Evolutionary conservation across 2,329 filamentous ascomycete species (phyloP).

Genomic region (Talaromyces sp.): DNA sequence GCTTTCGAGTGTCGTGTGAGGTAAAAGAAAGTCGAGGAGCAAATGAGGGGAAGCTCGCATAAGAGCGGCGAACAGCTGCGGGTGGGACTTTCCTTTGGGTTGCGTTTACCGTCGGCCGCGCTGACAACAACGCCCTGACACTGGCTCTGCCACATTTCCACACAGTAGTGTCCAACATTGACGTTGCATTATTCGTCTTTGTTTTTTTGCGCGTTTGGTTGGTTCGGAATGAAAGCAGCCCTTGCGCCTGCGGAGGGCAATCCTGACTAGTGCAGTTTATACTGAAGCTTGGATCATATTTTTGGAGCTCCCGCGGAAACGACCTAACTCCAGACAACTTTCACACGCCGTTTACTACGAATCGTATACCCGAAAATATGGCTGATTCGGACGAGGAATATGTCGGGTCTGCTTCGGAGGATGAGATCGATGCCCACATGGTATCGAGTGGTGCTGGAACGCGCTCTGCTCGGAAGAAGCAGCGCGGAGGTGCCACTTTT

Average conservation of each 20-base stretch:
- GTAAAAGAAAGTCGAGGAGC: slow-evolving; percentile 18
- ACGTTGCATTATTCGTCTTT: neutral
- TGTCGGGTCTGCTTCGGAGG: slow-evolving; percentile 48
- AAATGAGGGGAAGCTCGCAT: slow-evolving; percentile 23
- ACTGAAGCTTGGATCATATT: slow-evolving; percentile 5
- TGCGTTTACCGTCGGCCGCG: slow-evolving; percentile 23
- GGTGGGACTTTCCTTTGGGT: slow-evolving; percentile 28
- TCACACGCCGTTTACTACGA: neutral
- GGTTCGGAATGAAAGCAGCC: neutral
- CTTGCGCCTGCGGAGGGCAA: slow-evolving; percentile 6
- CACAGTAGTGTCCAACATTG: slow-evolving; percentile 31
- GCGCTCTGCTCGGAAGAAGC: slow-evolving; percentile 38
- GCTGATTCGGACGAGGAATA: slow-evolving; percentile 53
- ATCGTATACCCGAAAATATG: slow-evolving; percentile 27
- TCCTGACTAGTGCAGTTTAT: neutral
- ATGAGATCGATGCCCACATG: slow-evolving; percentile 37
- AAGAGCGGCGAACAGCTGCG: slow-evolving; percentile 20
- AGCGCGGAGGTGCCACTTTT: slow-evolving; percentile 41
- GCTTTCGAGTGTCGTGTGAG: slow-evolving; percentile 13
- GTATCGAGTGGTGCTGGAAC: slow-evolving; percentile 28
- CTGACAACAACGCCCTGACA: slow-evolving; percentile 12
- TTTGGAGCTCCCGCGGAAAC: slow-evolving; percentile 6
- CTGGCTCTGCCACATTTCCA: slow-evolving; percentile 28
- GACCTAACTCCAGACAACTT: neutral
- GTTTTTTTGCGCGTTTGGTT: neutral